Base-by-base conservation (phyloP, 805 yeast genomes). In the Candida silvicultrix region DNA sequence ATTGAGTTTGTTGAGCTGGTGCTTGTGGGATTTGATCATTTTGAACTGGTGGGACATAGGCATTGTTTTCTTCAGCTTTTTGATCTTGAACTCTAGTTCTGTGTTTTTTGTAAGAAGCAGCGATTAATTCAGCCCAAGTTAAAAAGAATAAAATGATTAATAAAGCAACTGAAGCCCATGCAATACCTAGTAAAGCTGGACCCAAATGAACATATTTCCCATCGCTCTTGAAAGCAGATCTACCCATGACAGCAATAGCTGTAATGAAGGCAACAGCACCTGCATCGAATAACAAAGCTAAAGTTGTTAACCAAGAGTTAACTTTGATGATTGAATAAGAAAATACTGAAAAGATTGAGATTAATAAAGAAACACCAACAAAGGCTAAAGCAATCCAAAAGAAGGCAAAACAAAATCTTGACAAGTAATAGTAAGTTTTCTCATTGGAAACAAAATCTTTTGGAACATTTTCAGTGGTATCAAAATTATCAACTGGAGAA, bases 211-310 rank as follows among this genome's bases (percentile, higher is more conserved):
- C 72, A 15, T 53, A 47, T 50, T 70, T 58, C 38, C 68, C 73
- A 25, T 64, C 75, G 49, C 68, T 61, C 36, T 64, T 59, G 75
- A 90, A 90, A 23, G 84, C 83, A 56, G 80, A 72, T 62, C 74
- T 82, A 41, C 87, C 94, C 69, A 85, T 60, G n/a, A 84, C 95
- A 50, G 75, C 65, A 39, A 78, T 85, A 3, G 95, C 94, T 31
- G 96, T 88, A 63, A 80, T 77, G 59, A 83, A 69, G 12, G 86
- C 69, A 40, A 85, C 83, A 45, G 84, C 87, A 42, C 83, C 82
- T 35, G 78, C 68, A 49, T 70, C 66, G 61, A 80, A 77, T 43
- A 85, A 46, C 40, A 77, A 62, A 29, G 78, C 87, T 43, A 81
- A 50, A 2, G 70, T 44, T 41, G 74, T 68, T 53, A 83, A 74